Evolutionary conservation across 768 basidiomycete species (phyloP), one percentile per base, ranked within the genome.

Genomic region (Exidia glandulosa): DNA sequence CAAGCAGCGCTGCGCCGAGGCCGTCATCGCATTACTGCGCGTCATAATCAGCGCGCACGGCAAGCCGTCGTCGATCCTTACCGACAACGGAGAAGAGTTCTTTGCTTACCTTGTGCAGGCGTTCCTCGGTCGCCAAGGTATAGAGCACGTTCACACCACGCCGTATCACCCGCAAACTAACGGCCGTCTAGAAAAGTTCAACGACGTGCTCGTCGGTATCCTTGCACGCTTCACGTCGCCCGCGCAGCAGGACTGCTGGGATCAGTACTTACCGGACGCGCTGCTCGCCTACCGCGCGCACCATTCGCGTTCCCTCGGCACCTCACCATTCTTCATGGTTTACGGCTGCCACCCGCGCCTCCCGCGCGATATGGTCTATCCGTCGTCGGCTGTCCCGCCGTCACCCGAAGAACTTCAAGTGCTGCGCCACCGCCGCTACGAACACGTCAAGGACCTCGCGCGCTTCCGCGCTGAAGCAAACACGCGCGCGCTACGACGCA

Each of bases 81-180:
- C 66, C 4, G 64, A 67, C 60, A 65, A 65, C 52, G 63, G 66
- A 32, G 63, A 65, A 45, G 66, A 64, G 56, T 65, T 67, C 63
- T 62, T 65, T 47, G 61, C 64, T 7, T 65, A 67, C 61, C n/a
- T 55, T 9, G 16, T 45, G 16, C 41, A 45, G 5, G 23, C 16
- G 1, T 45, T 45, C 9, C 16, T 45, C 6, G 16, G 56, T 48
- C 57, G 63, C 10, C 57, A 65, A 5, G n/a, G 56, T 2, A 62
- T 67, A 37, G 14, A 61, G 25, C 66, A 67, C 41, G 52, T 67
- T 16, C 64, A 63, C 59, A 67, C 66, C 19, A 61, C 63, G 16
- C 59, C 63, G 23, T 45, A 45, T 23, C 41, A 45, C 2, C 41
- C 41, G 41, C 41, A 45, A 23, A 45, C 41, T 1, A 45, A 45